Evolutionary conservation across 306 rosid genomes (phyloP), one percentile per base, ranked within the genome.

Genomic region (Medicago arabica): DNA sequence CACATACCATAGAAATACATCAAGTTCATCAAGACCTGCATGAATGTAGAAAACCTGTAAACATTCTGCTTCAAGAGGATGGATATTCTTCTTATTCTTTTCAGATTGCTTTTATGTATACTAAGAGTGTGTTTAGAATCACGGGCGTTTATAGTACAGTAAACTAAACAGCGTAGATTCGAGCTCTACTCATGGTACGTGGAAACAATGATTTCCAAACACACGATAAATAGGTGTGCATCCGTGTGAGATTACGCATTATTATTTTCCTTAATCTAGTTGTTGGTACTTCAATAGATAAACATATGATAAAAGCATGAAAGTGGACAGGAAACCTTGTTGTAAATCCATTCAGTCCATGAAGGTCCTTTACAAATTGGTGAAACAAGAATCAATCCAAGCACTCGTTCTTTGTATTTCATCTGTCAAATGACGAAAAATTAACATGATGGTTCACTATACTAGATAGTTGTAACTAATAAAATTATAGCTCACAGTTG

Each of bases 341-440:
- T 92, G 84, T 89, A 90, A 36, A 92, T 86, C 97, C 97, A 92
- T 84, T 92, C 97, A 59, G 93, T 84, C 96, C 97, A 90, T 3
- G 97, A 88, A 81, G 96, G 96, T 58, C 78, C 89, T 83, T 79
- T 90, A 79, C 93, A 92, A 63, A 92, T 72, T 19, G 97, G 97
- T 49, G 97, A 87, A 69, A 90, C 97, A 14, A 92, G 97, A 83
- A 92, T 88, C 72, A 92, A 80, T 46, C 97, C 97, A 72, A 87
- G 92, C 72, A 92, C 92, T 34, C 93, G 85, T 75, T 90, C 89
- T 81, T 82, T 81, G 82, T 87, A 83, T 82, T 92, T 92, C 92
- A 88, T 85, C 96, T 92, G 89, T 44, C 57, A 77, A 65, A 81
- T 79, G 38, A 12, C 2, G 12, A 66, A 63, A 41, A 49, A 21